Conservation (phyloP, 2,329 filamentous ascomycete genomes). For the Plenodomus lindquistii region DNA sequence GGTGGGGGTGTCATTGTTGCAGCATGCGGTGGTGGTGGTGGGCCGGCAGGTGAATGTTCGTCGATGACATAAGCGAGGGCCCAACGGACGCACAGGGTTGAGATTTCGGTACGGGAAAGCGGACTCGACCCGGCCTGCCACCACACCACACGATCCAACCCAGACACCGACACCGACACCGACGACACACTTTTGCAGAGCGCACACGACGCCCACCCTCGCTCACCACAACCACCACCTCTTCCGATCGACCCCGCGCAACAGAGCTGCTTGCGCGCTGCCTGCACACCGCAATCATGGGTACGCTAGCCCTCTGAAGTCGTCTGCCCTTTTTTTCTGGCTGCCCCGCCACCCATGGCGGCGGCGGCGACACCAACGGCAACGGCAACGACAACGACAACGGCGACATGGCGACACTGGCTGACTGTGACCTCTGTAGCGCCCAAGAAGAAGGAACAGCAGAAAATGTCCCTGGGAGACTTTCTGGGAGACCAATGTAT, state of each 20-base stretch:
- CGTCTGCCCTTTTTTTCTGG: conserved; percentile 16
- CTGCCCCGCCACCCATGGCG: conserved; percentile 29
- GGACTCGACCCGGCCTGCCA: conserved; percentile 3
- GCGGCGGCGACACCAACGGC: conserved; percentile 16
- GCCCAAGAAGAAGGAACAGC: conserved; percentile 88
- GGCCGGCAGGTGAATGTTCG: conserved; percentile 8
- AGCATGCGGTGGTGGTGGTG: background rate
- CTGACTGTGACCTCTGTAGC: conserved; percentile 62
- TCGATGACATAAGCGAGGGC: conserved; percentile 13
- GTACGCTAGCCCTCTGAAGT: conserved; percentile 36
- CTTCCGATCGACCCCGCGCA: conserved; percentile 36
- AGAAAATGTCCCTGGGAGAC: conserved; percentile 97
- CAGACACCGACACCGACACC: conserved; percentile 21
- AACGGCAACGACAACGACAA: conserved; percentile 13
- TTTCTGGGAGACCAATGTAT: conserved; percentile 92
- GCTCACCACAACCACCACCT: conserved; percentile 21
- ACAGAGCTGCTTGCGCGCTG: conserved; percentile 42
- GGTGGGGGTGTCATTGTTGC: background rate
- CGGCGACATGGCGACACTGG: conserved; percentile 20
- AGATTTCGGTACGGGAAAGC: conserved; percentile 21
- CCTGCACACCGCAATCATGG: conserved; percentile 62
- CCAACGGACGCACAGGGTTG: conserved; percentile 29
- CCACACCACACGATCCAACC: conserved; percentile 21
- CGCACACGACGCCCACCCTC: conserved; percentile 31
- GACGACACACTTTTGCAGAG: too few species aligned